phyloP scores from a whole-genome alignment of 83 land plant genomes.

The Picea abies region DNA sequence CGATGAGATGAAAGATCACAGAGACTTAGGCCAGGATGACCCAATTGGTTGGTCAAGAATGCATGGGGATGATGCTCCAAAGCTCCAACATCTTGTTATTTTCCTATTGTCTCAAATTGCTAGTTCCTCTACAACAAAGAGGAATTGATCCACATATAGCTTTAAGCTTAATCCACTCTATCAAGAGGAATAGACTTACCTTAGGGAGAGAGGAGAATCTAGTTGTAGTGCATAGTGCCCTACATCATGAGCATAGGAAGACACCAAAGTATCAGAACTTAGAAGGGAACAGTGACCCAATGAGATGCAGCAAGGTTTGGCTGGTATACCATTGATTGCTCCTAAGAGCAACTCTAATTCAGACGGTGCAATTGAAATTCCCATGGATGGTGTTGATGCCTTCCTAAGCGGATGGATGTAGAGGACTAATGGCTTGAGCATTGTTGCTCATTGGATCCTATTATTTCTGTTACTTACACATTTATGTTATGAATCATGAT shows the following conservation, averaged over 20 bases:
- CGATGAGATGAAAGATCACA: not conserved
- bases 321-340: too few species aligned
- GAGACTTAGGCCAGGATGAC: not conserved
- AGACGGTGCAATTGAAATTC: too few species aligned
- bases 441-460: too few species aligned
- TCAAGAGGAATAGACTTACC: not conserved
- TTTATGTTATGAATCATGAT: too few species aligned
- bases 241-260: not conserved
- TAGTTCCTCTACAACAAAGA: not conserved
- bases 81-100: not conserved
- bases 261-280: not conserved
- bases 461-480: too few species aligned
- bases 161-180: constrained; percentile 10
- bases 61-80: not conserved
- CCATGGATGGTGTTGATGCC: too few species aligned
- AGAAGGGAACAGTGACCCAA: too few species aligned
- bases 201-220: not conserved
- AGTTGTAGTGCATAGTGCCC: not conserved
- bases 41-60: not conserved
- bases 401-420: too few species aligned
- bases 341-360: too few species aligned
- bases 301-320: too few species aligned
- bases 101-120: not conserved
- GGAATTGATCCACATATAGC: not conserved
- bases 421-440: too few species aligned